Percentiles rank a stretch among this genome's conserved stretches.
phyloP scores from a whole-genome alignment of 495 filamentous ascomycete species.

The Talaromyces wortmannii region DNA sequence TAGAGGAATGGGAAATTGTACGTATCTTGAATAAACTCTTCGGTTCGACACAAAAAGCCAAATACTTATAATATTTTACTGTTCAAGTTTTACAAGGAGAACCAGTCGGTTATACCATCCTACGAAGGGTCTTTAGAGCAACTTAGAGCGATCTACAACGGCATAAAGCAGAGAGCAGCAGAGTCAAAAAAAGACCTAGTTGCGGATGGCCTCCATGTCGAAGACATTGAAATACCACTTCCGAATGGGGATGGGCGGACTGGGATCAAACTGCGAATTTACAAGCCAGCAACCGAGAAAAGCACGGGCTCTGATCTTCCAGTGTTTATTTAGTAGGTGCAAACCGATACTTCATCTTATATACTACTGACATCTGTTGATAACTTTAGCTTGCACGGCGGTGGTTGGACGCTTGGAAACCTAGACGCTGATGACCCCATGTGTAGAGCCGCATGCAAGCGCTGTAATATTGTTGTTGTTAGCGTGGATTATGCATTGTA shows the following conservation, averaged over 20 bases:
- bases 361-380: neutral
- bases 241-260: neutral
- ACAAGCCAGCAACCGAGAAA: slow-evolving; percentile 1
- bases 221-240: neutral
- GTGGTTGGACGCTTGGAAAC: slow-evolving; percentile 1
- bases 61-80: neutral
- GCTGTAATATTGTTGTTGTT: neutral
- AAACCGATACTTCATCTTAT: neutral
- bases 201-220: neutral
- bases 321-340: neutral
- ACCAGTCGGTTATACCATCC: neutral
- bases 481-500: slow-evolving; percentile 2
- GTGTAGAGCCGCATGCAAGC: neutral
- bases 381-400: neutral
- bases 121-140: neutral
- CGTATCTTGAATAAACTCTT: neutral
- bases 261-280: slow-evolving; percentile 1
- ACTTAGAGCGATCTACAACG: slow-evolving; percentile 1
- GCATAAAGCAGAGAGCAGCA: neutral
- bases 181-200: neutral
- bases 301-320: neutral
- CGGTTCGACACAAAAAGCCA: neutral
- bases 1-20: slow-evolving; percentile 1
- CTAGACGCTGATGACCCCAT: neutral
- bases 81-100: slow-evolving; percentile 1